Conservation (phyloP, 352 stramenopile genomes). For the Globisporangium alternatum region DNA sequence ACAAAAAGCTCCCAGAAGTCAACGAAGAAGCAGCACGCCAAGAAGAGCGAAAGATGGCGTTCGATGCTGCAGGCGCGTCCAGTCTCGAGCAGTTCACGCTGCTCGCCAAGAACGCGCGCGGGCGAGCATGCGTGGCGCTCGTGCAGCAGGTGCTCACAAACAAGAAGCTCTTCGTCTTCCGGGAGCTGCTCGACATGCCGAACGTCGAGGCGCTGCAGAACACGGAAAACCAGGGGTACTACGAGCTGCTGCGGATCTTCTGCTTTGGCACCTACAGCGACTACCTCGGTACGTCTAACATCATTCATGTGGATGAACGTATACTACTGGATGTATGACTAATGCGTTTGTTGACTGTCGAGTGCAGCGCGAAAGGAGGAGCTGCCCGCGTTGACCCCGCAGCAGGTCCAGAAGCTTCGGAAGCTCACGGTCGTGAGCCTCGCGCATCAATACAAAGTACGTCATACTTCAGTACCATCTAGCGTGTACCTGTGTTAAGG, state of each 20-base stretch:
- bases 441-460: slow-evolving; percentile 77
- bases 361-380: slow-evolving; percentile 51
- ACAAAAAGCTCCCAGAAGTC: neutral
- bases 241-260: slow-evolving; percentile 87
- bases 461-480: neutral
- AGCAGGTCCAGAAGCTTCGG: slow-evolving; percentile 81
- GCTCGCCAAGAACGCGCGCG: slow-evolving; percentile 88
- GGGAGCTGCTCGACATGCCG: slow-evolving; percentile 89
- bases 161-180: slow-evolving; percentile 93
- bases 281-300: slow-evolving; percentile 54
- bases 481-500: neutral
- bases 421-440: slow-evolving; percentile 89
- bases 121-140: slow-evolving; percentile 87
- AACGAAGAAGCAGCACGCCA: slow-evolving; percentile 2
- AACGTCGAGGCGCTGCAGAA: slow-evolving; percentile 84
- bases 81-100: slow-evolving; percentile 93
- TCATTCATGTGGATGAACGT: slow-evolving; percentile 2
- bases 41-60: slow-evolving; percentile 36
- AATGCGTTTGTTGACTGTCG: neutral
- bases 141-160: slow-evolving; percentile 92
- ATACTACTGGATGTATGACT: neutral
- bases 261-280: slow-evolving; percentile 87
- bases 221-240: slow-evolving; percentile 75
- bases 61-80: slow-evolving; percentile 60
- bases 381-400: slow-evolving; percentile 62